Evolutionary conservation across 768 basidiomycete species (phyloP).

Genomic region (Naganishia vishniacii): DNA sequence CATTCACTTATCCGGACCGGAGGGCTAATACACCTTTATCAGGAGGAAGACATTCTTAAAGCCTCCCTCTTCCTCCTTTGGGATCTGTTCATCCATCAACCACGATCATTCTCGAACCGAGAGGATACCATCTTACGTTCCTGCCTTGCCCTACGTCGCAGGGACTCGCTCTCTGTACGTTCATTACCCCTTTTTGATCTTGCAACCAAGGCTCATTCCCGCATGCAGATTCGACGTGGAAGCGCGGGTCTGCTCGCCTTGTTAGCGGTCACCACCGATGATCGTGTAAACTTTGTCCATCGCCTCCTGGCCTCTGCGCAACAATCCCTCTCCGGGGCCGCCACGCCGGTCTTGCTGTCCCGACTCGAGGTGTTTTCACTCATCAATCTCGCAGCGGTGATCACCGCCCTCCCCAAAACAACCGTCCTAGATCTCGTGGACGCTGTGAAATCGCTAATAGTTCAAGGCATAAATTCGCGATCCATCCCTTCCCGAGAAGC

Average conservation of each 20-base stretch:
- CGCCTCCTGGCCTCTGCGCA: not conserved
- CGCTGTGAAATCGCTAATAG: conserved; percentile 1
- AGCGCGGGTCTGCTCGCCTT: not conserved
- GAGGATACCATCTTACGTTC: not conserved
- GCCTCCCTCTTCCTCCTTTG: conserved; percentile 8
- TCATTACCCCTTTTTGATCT: not conserved
- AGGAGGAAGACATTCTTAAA: conserved; percentile 1
- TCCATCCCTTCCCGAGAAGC: conserved; percentile 21
- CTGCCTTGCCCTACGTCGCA: conserved; percentile 4
- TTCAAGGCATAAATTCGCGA: conserved; percentile 2
- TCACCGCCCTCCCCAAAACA: not conserved
- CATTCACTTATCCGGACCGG: not conserved
- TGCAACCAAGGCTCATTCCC: not conserved
- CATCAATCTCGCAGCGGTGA: conserved; percentile 1
- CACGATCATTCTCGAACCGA: not conserved
- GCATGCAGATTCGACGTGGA: not conserved
- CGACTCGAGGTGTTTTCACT: conserved; percentile 4
- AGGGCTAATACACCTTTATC: not conserved
- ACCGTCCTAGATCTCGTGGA: conserved; percentile 3
- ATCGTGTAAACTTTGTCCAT: not conserved
- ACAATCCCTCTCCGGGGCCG: not conserved
- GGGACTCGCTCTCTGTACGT: conserved; percentile 3
- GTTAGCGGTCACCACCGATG: not conserved
- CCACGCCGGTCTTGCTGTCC: not conserved
- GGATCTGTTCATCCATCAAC: conserved; percentile 8